Conservation (phyloP, 176 grass and related monocot genomes). For the Typha latifolia region DNA sequence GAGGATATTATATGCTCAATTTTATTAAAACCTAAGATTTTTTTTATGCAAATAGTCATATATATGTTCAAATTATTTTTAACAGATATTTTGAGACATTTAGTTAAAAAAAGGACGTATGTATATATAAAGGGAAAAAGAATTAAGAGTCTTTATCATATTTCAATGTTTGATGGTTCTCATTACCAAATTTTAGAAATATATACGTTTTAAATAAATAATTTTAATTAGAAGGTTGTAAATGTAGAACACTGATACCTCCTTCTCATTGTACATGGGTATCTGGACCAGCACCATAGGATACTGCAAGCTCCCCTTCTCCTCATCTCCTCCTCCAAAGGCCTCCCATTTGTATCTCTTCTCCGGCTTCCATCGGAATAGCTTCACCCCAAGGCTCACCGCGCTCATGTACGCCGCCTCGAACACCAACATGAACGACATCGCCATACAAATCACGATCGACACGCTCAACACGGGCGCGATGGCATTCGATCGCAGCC, state of each 20-base stretch:
- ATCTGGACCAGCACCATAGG: constrained; percentile 96
- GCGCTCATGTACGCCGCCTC: constrained; percentile 76
- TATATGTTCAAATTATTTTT: too few species aligned
- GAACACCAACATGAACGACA: constrained; percentile 68
- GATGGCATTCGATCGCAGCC: constrained; percentile 31
- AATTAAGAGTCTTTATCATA: too few species aligned
- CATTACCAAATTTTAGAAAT: too few species aligned
- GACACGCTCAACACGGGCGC: constrained; percentile 34
- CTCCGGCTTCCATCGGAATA: constrained; percentile 31
- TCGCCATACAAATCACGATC: constrained; percentile 58
- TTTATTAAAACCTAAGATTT: too few species aligned
- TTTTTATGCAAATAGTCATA: too few species aligned
- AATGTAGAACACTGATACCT: neutral
- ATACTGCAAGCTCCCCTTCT: constrained; percentile 26
- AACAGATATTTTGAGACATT: too few species aligned
- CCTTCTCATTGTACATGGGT: constrained; percentile 2
- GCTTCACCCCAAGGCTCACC: constrained; percentile 38
- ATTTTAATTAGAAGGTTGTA: too few species aligned
- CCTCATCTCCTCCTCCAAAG: constrained; percentile 10
- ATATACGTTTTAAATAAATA: too few species aligned
- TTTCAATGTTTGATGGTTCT: too few species aligned
- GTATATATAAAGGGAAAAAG: too few species aligned
- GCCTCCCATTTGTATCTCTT: constrained; percentile 57
- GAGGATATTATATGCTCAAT: too few species aligned
- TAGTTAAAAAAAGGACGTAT: too few species aligned